phyloP scores from a whole-genome alignment of 305 asterid species.

The Fraxinus sp. region DNA sequence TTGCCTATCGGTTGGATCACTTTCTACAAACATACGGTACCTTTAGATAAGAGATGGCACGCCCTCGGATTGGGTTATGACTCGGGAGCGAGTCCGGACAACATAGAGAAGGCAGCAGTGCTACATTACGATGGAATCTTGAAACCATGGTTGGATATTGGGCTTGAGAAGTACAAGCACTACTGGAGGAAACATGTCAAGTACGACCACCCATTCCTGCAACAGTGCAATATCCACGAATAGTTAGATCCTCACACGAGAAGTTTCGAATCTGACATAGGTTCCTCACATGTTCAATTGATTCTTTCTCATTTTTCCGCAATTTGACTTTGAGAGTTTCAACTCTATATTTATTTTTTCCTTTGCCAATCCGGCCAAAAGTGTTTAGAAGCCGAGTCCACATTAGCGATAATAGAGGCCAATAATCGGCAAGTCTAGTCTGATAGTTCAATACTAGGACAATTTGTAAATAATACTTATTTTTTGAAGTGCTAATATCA shows the following conservation, averaged over 20 bases:
- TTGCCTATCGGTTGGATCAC: slow-evolving; percentile 88
- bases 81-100: slow-evolving; percentile 43
- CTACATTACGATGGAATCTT: slow-evolving; percentile 74
- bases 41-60: slow-evolving; percentile 72
- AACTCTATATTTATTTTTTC: slow-evolving; percentile 6
- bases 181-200: slow-evolving; percentile 68
- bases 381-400: slow-evolving; percentile 30
- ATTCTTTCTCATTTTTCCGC: slow-evolving; percentile 51
- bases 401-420: slow-evolving; percentile 39
- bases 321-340: slow-evolving; percentile 43
- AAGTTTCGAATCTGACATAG: slow-evolving; percentile 15
- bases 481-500: slow-evolving; percentile 19
- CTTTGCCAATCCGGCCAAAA: slow-evolving; percentile 16
- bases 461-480: slow-evolving; percentile 37
- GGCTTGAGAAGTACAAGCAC: slow-evolving; percentile 60
- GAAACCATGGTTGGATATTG: slow-evolving; percentile 94
- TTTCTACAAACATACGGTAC: slow-evolving; percentile 55
- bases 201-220: slow-evolving; percentile 69
- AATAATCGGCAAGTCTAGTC: slow-evolving; percentile 25
- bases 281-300: slow-evolving; percentile 19
- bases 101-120: slow-evolving; percentile 66
- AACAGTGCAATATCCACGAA: slow-evolving; percentile 75
- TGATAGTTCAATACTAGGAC: slow-evolving; percentile 23
- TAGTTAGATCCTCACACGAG: slow-evolving; percentile 30
- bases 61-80: slow-evolving; percentile 76